A percentile compares a stretch with the other conserved stretches of the same genome.
These are phyloP conservation scores for Boletus tomentosulus DNA, from an alignment of 768 basidiomycete genomes.

Conservation along the genomic window DNA sequence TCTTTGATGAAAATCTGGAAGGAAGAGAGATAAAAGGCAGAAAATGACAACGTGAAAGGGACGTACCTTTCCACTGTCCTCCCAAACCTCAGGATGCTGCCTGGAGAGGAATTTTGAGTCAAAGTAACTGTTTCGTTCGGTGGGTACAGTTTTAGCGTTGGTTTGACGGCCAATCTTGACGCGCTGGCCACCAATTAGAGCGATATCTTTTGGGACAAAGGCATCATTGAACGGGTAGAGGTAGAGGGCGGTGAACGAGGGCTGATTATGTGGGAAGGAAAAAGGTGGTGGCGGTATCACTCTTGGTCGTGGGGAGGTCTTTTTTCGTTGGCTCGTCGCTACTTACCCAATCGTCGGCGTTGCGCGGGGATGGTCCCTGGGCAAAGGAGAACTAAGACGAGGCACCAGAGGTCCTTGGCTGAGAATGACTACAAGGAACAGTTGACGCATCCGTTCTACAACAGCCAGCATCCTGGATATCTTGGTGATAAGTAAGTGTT, in stretches of 20 bases:
- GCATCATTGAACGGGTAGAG: conserved; percentile 93
- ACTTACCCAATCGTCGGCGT: too few relatives aligned
- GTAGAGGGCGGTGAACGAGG: conserved; percentile 46
- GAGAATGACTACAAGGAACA: too few relatives aligned
- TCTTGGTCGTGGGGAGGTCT: too few relatives aligned
- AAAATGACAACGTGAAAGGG: neutral
- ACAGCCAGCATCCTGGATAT: too few relatives aligned
- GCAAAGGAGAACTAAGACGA: too few relatives aligned
- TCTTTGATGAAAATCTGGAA: conserved; percentile 96
- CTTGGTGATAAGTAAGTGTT: too few relatives aligned
- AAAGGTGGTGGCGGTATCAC: conserved; percentile 26
- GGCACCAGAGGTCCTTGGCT: too few relatives aligned
- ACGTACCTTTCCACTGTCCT: conserved; percentile 78
- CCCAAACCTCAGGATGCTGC: conserved; percentile 99
- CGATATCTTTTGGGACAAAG: conserved; percentile 91
- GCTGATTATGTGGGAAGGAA: conserved; percentile 26
- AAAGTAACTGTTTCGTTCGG: conserved; percentile 93
- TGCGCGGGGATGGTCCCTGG: too few relatives aligned
- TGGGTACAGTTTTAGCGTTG: conserved; percentile 90
- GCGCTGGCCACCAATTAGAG: conserved; percentile 59
- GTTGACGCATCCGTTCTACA: too few relatives aligned
- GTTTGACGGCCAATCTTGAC: conserved; percentile 95
- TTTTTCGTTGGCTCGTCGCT: too few relatives aligned
- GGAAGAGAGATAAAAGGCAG: conserved; percentile 9
- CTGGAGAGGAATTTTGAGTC: conserved; percentile 93